These are phyloP conservation scores for Lactifluus echinatus DNA, from an alignment of 768 basidiomycete species.

Conservation along the genomic window DNA sequence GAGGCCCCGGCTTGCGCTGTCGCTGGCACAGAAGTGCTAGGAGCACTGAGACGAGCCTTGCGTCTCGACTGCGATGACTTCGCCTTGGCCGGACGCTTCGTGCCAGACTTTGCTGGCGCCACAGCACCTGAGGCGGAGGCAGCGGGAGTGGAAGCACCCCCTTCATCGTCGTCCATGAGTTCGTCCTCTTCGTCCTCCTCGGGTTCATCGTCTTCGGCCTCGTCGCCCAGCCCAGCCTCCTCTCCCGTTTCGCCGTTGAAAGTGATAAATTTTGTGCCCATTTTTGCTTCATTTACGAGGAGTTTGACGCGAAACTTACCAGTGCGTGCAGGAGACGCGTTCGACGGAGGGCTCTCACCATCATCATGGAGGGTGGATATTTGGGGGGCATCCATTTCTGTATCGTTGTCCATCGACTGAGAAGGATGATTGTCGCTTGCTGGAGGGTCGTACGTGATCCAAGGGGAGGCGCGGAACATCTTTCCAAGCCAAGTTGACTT, in stretches of 20 bases:
- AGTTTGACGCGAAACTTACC: constrained; percentile 44
- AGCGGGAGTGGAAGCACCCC: constrained; percentile 24
- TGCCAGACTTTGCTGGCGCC: constrained; percentile 27
- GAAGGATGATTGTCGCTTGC: constrained; percentile 3
- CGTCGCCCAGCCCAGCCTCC: constrained; percentile 15
- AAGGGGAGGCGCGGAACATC: constrained; percentile 55
- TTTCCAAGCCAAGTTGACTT: constrained; percentile 2
- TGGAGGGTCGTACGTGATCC: constrained; percentile 42
- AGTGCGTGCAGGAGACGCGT: constrained; percentile 25
- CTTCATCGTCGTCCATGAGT: constrained; percentile 71
- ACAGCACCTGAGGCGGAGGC: constrained; percentile 25
- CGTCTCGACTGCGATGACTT: constrained; percentile 16
- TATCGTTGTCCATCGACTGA: constrained; percentile 31
- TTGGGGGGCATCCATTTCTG: constrained; percentile 73
- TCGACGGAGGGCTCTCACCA: constrained; percentile 53
- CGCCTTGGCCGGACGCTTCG: constrained; percentile 24
- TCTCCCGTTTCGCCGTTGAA: constrained; percentile 23
- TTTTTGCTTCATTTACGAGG: constrained; percentile 38
- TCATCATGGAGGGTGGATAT: constrained; percentile 75
- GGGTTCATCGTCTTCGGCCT: constrained; percentile 44
- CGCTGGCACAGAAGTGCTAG: neutral
- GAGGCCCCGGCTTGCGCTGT: neutral
- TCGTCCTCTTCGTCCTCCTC: constrained; percentile 70
- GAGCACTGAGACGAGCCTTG: constrained; percentile 13
- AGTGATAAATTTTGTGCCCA: constrained; percentile 29